Evolutionary conservation across 2,329 filamentous ascomycete species (phyloP).

Genomic region (Paraconiothyrium brasiliense): DNA sequence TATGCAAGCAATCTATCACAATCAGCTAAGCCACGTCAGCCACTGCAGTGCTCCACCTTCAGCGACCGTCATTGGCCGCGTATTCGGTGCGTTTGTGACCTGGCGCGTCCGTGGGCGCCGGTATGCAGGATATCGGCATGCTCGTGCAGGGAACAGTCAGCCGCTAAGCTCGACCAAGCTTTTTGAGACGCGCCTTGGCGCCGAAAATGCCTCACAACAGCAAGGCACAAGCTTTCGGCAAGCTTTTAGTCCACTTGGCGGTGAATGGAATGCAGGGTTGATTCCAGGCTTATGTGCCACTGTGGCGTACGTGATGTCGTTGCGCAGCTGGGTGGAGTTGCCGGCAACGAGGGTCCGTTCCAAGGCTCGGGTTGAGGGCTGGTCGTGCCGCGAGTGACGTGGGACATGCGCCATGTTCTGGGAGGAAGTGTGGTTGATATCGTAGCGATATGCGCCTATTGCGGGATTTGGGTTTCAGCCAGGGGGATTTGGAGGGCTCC

Average conservation of each 20-base stretch:
- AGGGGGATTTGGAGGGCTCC: too few species aligned
- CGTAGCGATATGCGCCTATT: too few species aligned
- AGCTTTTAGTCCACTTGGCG: conserved; percentile 37
- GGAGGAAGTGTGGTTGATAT: too few species aligned
- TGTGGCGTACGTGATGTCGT: conserved; percentile 16
- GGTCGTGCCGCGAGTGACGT: too few species aligned
- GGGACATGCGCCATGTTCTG: too few species aligned
- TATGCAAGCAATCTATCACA: neutral
- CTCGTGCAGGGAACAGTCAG: conserved; percentile 11
- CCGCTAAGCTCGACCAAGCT: conserved; percentile 38
- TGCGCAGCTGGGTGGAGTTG: neutral
- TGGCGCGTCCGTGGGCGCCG: conserved; percentile 20
- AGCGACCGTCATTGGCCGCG: neutral
- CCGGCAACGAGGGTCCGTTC: neutral
- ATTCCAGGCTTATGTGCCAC: conserved; percentile 5
- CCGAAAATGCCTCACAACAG: conserved; percentile 34
- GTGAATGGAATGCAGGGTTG: conserved; percentile 23
- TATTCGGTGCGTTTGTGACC: conserved; percentile 9
- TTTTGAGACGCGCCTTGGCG: conserved; percentile 23
- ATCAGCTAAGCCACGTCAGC: conserved; percentile 11
- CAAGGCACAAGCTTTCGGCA: conserved; percentile 39
- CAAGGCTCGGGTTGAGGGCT: neutral
- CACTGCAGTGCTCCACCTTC: neutral
- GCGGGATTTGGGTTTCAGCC: too few species aligned
- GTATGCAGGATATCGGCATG: neutral